phyloP scores from a whole-genome alignment of 2,329 filamentous ascomycete genomes.

The Didymella segeticola region DNA sequence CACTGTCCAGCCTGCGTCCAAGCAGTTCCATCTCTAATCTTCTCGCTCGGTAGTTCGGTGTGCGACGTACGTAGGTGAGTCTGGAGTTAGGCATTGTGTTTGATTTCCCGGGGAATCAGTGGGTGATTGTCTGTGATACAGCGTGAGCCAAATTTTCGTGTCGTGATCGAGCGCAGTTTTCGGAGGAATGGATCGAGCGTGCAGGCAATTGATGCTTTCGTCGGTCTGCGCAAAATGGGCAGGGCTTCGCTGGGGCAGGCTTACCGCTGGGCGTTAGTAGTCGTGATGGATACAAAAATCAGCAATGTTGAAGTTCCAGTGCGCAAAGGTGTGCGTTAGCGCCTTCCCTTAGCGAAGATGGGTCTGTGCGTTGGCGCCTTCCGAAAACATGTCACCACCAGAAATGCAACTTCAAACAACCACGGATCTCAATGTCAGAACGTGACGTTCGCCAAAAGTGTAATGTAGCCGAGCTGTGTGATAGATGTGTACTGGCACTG shows the following conservation, averaged over 20 bases:
- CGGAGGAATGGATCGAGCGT: constrained; percentile 4
- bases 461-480: no score
- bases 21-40: constrained; percentile 14
- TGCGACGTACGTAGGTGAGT: constrained; percentile 62
- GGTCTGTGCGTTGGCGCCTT: neutral
- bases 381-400: no score
- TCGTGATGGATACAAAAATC: constrained; percentile 34
- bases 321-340: constrained; percentile 13
- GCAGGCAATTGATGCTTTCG: constrained; percentile 11
- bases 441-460: no score
- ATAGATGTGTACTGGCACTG: no score
- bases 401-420: no score
- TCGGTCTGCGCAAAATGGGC: constrained; percentile 15
- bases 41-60: constrained; percentile 19
- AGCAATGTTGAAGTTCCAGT: neutral
- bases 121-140: constrained; percentile 35
- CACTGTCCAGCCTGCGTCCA: constrained; percentile 14
- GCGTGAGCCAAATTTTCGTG: constrained; percentile 35
- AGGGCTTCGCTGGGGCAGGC: constrained; percentile 27
- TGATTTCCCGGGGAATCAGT: constrained; percentile 47
- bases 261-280: constrained; percentile 45
- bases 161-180: constrained; percentile 9
- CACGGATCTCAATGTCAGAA: no score
- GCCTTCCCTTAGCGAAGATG: constrained; percentile 1
- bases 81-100: constrained; percentile 61